Percentiles rank a stretch among this genome's conserved stretches.
Conservation (phyloP, 495 filamentous ascomycete species). For the Aspergillus wentii region DNA sequence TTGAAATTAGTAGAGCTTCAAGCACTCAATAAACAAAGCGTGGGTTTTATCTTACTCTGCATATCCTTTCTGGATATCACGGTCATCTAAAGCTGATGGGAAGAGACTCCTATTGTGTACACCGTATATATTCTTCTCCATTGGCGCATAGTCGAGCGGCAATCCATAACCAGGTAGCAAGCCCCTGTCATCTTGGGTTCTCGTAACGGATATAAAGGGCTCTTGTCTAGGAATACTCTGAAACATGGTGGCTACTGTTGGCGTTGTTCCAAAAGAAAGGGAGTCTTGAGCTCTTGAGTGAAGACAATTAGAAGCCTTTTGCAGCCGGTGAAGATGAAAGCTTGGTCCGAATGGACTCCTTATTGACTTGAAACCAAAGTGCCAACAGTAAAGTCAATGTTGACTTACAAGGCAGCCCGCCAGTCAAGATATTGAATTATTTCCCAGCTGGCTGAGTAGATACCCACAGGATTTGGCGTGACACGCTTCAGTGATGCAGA, state of each 20-base stretch:
- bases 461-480: too few species aligned
- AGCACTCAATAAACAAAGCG: too few species aligned
- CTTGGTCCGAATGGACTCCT: too few species aligned
- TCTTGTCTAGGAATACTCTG: constrained; percentile 10
- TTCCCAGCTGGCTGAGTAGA: too few species aligned
- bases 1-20: not conserved
- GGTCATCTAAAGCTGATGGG: constrained; percentile 24
- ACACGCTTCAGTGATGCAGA: too few species aligned
- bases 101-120: constrained; percentile 24
- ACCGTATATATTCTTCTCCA: constrained; percentile 26
- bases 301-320: too few species aligned
- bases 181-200: constrained; percentile 12
- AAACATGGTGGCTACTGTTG: constrained; percentile 13
- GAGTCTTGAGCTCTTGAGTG: too few species aligned
- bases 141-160: constrained; percentile 29
- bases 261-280: not conserved
- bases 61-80: constrained; percentile 30
- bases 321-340: too few species aligned
- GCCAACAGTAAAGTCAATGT: too few species aligned
- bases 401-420: too few species aligned
- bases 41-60: constrained; percentile 20
- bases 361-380: too few species aligned
- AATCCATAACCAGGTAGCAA: constrained; percentile 38
- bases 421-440: too few species aligned
- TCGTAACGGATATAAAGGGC: not conserved